Percentiles rank a stretch among this genome's conserved stretches.
Evolutionary conservation across 805 yeast genomes (phyloP).

Genomic region (Kuraishia floccosa): DNA sequence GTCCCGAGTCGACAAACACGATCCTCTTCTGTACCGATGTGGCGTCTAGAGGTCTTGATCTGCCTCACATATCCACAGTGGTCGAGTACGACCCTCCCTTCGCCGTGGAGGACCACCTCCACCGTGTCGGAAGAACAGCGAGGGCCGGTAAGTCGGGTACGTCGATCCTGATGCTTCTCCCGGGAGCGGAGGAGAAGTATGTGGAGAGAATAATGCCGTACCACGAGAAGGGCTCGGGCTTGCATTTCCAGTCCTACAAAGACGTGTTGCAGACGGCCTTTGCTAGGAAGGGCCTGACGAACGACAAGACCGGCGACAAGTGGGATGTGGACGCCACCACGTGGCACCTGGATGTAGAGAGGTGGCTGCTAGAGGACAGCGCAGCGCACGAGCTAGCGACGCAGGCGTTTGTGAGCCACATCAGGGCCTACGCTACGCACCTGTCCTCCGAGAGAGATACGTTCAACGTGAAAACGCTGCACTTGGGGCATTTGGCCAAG

Average conservation of each 20-base stretch:
- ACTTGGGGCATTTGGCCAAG: slow-evolving; percentile 93
- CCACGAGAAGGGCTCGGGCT: slow-evolving; percentile 42
- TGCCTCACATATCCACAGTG: slow-evolving; percentile 77
- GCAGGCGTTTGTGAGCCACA: slow-evolving; percentile 77
- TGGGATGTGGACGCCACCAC: slow-evolving; percentile 97
- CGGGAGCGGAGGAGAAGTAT: slow-evolving; percentile 84
- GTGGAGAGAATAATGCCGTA: slow-evolving; percentile 45
- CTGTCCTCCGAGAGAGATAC: slow-evolving; percentile 64
- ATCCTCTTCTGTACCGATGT: slow-evolving; percentile 93
- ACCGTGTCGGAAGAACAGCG: slow-evolving; percentile 96
- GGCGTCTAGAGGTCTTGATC: slow-evolving; percentile 92
- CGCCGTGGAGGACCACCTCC: slow-evolving; percentile 87
- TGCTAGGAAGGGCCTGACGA: slow-evolving; percentile 11
- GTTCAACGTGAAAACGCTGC: slow-evolving; percentile 75
- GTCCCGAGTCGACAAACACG: slow-evolving; percentile 33
- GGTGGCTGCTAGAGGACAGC: slow-evolving; percentile 71
- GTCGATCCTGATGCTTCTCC: slow-evolving; percentile 69
- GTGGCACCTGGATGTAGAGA: slow-evolving; percentile 85
- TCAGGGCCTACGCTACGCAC: slow-evolving; percentile 95
- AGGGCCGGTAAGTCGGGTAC: slow-evolving; percentile 88
- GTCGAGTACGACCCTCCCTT: slow-evolving; percentile 95
- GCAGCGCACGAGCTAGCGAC: slow-evolving; percentile 54
- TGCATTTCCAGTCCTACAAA: slow-evolving; percentile 39
- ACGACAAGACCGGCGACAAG: slow-evolving; percentile 18
- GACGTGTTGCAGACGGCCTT: slow-evolving; percentile 19